A percentile compares a stretch with the other conserved stretches of the same genome.
Evolutionary conservation across 1,284 basidiomycete genomes (phyloP).

Genomic region (Lignosus rhinocerotis): DNA sequence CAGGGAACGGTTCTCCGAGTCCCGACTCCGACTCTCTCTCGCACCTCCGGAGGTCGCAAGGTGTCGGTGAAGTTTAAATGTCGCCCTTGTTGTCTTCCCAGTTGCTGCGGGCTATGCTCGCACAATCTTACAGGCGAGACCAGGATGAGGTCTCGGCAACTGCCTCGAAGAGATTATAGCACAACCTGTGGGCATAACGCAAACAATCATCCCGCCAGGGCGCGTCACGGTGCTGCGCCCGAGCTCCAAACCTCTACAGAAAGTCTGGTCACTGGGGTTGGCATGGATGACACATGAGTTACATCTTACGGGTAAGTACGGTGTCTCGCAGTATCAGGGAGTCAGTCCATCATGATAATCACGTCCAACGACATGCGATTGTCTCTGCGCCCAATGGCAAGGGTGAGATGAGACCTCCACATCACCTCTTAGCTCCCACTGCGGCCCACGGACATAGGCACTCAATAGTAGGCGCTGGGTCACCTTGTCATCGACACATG

Average conservation of each 20-base stretch:
- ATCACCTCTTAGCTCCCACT: constrained; percentile 6
- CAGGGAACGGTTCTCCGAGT: not conserved
- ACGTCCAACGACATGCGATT: constrained; percentile 9
- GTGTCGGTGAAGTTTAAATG: not conserved
- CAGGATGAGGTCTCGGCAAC: not conserved
- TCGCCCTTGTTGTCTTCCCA: not conserved
- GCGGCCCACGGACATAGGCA: not conserved
- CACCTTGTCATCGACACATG: not conserved
- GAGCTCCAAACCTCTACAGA: not conserved
- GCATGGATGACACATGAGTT: constrained; percentile 2
- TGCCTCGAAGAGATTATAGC: not conserved
- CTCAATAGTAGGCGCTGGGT: not conserved
- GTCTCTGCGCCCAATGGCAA: not conserved
- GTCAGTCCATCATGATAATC: constrained; percentile 23
- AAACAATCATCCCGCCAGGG: not conserved
- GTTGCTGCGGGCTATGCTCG: constrained; percentile 7
- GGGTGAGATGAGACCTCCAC: not conserved
- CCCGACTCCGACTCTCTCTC: not conserved
- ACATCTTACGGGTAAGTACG: not conserved
- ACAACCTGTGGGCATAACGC: not conserved
- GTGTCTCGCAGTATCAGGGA: constrained; percentile 12
- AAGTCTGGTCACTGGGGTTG: not conserved
- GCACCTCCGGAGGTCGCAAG: not conserved
- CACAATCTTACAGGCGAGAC: not conserved
- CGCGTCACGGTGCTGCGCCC: no score